phyloP scores from a whole-genome alignment of 2,329 filamentous ascomycete species.

The Sporothrix pallida region DNA sequence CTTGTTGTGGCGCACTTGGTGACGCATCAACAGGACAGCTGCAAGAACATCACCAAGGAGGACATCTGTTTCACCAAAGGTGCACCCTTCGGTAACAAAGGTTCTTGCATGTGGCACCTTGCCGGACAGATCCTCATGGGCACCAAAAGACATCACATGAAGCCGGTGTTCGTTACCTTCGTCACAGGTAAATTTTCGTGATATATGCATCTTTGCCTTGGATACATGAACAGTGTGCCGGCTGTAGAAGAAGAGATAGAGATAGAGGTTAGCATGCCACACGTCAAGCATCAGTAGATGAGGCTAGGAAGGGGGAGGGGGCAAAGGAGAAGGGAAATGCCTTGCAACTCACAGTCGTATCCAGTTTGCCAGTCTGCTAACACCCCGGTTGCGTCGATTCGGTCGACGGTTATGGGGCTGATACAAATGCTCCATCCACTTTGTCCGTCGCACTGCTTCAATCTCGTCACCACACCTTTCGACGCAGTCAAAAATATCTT shows the following conservation, averaged over 20 bases:
- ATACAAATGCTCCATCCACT: background rate
- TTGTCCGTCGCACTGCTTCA: background rate
- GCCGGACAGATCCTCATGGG: background rate
- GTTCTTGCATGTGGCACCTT: background rate
- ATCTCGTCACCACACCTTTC: too few species aligned
- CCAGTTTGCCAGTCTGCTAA: background rate
- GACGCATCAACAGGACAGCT: background rate
- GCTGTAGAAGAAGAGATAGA: too few species aligned
- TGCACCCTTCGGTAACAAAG: background rate
- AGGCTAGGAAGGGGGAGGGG: too few species aligned
- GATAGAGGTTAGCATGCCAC: too few species aligned
- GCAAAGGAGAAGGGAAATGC: background rate
- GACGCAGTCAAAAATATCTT: too few species aligned
- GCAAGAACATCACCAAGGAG: background rate
- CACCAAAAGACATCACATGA: background rate
- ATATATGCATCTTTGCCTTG: background rate
- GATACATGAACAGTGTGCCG: too few species aligned
- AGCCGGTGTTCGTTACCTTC: background rate
- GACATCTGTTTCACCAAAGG: background rate
- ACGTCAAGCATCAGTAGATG: too few species aligned
- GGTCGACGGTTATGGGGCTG: background rate
- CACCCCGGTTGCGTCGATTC: background rate
- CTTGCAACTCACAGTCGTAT: background rate
- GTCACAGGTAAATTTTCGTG: background rate
- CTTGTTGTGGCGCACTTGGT: slow-evolving; percentile 1